Conservation (phyloP, 495 filamentous ascomycete genomes). For the Xylaria telfairii region DNA sequence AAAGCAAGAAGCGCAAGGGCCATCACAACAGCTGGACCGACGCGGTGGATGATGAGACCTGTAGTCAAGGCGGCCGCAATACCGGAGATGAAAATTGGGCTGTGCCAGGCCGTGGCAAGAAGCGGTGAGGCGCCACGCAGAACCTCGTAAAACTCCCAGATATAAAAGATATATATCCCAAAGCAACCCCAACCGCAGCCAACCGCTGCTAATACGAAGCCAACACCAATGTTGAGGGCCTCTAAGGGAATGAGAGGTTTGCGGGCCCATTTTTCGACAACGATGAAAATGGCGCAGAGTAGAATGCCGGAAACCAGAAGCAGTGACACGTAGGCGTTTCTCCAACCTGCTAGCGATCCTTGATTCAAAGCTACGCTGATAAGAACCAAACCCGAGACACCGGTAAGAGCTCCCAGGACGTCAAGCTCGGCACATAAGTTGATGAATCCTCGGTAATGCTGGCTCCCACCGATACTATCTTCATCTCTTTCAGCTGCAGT, state of each 20-base stretch:
- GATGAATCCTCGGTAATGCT: constrained; percentile 20
- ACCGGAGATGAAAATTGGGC: constrained; percentile 56
- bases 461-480: background rate
- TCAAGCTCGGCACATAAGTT: constrained; percentile 53
- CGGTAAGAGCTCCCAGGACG: constrained; percentile 55
- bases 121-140: constrained; percentile 57
- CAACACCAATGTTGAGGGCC: constrained; percentile 57
- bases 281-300: constrained; percentile 56
- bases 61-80: constrained; percentile 59
- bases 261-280: constrained; percentile 53
- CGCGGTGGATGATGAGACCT: constrained; percentile 53
- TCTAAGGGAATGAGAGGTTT: constrained; percentile 64
- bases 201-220: constrained; percentile 62
- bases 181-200: constrained; percentile 68
- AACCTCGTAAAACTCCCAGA: constrained; percentile 61
- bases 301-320: constrained; percentile 61
- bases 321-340: constrained; percentile 56
- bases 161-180: constrained; percentile 67
- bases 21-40: constrained; percentile 58
- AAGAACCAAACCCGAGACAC: constrained; percentile 62
- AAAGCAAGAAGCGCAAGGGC: constrained; percentile 58
- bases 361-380: constrained; percentile 70
- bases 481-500: constrained; percentile 32
- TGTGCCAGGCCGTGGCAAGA: constrained; percentile 56
- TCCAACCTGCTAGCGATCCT: constrained; percentile 64